These are phyloP conservation scores for Melastoma malabathricum DNA, from an alignment of 345 rosid genomes.

Conservation along the genomic window DNA sequence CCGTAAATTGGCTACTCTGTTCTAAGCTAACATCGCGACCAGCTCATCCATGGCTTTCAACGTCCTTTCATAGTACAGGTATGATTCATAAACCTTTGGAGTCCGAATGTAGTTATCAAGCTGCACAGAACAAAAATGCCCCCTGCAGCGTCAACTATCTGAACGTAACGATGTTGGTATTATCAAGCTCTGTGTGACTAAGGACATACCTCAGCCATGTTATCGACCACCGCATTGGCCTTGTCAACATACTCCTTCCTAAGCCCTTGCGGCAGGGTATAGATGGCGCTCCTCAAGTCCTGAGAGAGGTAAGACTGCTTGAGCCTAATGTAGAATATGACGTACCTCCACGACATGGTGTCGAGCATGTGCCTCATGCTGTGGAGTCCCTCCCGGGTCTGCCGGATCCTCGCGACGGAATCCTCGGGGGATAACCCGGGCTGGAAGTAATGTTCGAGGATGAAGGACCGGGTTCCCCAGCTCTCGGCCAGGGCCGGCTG, in stretches of 20 bases:
- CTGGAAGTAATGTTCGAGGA: too few relatives aligned
- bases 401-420: too few relatives aligned
- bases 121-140: conserved; percentile 20
- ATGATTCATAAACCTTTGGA: conserved; percentile 86
- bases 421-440: too few relatives aligned
- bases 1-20: too few relatives aligned
- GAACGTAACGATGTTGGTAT: neutral
- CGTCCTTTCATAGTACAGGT: conserved; percentile 19
- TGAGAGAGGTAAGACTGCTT: conserved; percentile 65
- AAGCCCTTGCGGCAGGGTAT: conserved; percentile 42
- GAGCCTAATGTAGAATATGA: conserved; percentile 4
- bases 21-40: too few relatives aligned
- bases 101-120: conserved; percentile 59
- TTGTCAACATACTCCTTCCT: conserved; percentile 43
- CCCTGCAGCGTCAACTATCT: neutral
- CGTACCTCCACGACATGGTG: too few relatives aligned
- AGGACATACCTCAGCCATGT: conserved; percentile 55
- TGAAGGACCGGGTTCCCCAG: too few relatives aligned
- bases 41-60: too few relatives aligned
- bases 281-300: conserved; percentile 64
- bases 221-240: conserved; percentile 62
- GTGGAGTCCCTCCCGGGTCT: too few relatives aligned
- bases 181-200: neutral
- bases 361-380: too few relatives aligned
- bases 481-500: too few relatives aligned